A percentile compares a stretch with the other conserved stretches of the same genome.
phyloP scores from a whole-genome alignment of 1,139 yeast genomes.

The Chernovozyma sophiae-reginae region DNA sequence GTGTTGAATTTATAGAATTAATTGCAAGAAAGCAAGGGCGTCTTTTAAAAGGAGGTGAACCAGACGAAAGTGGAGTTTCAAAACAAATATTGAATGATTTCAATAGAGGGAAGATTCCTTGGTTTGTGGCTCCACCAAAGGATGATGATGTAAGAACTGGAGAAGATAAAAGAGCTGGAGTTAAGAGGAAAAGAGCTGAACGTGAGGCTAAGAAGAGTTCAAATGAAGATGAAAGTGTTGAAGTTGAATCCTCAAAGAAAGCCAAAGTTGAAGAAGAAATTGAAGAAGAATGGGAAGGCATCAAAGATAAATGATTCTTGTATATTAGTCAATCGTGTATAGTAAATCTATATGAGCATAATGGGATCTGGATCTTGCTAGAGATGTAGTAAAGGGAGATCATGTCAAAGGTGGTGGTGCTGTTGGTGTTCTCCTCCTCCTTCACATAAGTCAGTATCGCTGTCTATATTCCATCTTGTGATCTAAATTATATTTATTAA shows the following conservation, averaged over 20 bases:
- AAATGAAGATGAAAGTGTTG: slow-evolving; percentile 24
- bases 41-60: slow-evolving; percentile 94
- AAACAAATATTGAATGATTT: slow-evolving; percentile 89
- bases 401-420: too few species aligned
- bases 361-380: too few species aligned
- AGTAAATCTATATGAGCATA: background rate
- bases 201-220: slow-evolving; percentile 28
- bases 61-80: slow-evolving; percentile 91
- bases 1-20: slow-evolving; percentile 81
- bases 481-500: too few species aligned
- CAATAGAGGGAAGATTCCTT: slow-evolving; percentile 95
- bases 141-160: slow-evolving; percentile 46
- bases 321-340: background rate
- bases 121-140: slow-evolving; percentile 94
- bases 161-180: slow-evolving; percentile 52
- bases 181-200: slow-evolving; percentile 50
- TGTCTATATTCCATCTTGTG: too few species aligned
- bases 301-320: slow-evolving; percentile 7
- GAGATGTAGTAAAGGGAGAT: too few species aligned
- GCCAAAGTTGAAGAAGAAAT: slow-evolving; percentile 9
- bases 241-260: slow-evolving; percentile 20
- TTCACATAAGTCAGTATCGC: too few species aligned
- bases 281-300: slow-evolving; percentile 10
- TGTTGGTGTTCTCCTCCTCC: too few species aligned
- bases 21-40: slow-evolving; percentile 92